Base-by-base conservation (phyloP, 768 basidiomycete genomes). In the Cyathus striatus region DNA sequence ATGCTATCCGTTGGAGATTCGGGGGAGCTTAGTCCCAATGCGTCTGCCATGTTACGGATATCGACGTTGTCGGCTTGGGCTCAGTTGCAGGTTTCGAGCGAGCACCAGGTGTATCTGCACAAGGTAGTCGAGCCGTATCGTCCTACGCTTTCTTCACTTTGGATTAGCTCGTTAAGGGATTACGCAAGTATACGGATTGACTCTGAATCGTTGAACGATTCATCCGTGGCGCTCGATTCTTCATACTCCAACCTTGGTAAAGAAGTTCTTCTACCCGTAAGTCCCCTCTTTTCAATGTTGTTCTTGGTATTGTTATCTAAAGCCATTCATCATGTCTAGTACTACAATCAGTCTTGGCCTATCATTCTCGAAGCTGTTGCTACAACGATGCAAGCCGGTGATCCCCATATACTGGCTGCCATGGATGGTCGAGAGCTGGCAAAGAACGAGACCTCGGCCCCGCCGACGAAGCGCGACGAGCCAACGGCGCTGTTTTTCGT, bases 41-140 rank as follows among this genome's bases (percentile, higher is more conserved):
- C 94, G 3, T 89, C 92, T 0, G 86, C 92, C 27, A 95, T 96
- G 90, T 66, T 99, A 38, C 79, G 91, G 41, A 87, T 97, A 20
- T 92, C 94, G 1, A 88, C 90, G 1, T 67, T 97, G 26, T 88
- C 92, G 1, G 95, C 94, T 1, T 99, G 95, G 95, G 94, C 94
- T 5, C 86, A 95, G 57, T 70, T 99, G 13, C 80, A 91, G 55
- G 76, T 91, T 3, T 82, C 94, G 2, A 83, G 86, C 41, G 59
- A 71, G 1, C 71, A 78, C 23, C 90, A 93, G 54, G 52, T 60
- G 1, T 97, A 96, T 59, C 73, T 99, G 7, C 65, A 74, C 17
- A 76, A 86, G 25, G 88, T 99, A 1, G 75, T 97, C 35, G 78
- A 83, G 46, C 92, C 94, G 1, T 81, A 97, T 55, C 72, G 83